Conservation (phyloP, 169 alveolate genomes). For the Plasmodium knowlesi region DNA sequence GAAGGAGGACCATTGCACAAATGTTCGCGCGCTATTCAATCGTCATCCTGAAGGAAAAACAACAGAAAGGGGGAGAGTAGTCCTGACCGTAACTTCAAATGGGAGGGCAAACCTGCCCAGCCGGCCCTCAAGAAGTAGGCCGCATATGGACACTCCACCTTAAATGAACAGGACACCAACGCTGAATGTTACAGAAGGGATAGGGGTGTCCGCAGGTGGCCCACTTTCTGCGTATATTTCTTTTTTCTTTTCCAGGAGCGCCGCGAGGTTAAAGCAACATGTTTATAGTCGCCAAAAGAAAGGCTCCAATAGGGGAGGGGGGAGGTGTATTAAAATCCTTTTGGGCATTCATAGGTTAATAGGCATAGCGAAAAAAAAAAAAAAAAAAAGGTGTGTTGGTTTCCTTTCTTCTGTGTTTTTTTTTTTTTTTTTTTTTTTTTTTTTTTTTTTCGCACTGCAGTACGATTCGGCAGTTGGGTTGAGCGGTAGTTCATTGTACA, state of each 20-base stretch:
- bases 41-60: neutral
- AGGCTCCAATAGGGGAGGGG: neutral
- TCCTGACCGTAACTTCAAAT: neutral
- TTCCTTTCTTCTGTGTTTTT: neutral
- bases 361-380: neutral
- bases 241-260: neutral
- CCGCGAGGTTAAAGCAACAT: neutral
- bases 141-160: neutral
- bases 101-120: neutral
- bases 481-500: neutral
- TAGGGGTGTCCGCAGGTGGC: neutral
- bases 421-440: too few relatives aligned
- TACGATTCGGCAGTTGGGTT: neutral
- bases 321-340: too few relatives aligned
- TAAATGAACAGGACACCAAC: neutral
- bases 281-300: neutral
- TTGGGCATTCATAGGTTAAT: neutral
- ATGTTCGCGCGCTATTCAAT: neutral
- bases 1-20: neutral
- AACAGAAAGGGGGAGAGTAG: neutral
- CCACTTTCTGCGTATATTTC: neutral
- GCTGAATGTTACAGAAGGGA: neutral
- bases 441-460: neutral
- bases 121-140: neutral
- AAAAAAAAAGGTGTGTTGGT: neutral